Evolutionary conservation across 768 basidiomycete species (phyloP).

Genomic region (Trametes cinnabarina): DNA sequence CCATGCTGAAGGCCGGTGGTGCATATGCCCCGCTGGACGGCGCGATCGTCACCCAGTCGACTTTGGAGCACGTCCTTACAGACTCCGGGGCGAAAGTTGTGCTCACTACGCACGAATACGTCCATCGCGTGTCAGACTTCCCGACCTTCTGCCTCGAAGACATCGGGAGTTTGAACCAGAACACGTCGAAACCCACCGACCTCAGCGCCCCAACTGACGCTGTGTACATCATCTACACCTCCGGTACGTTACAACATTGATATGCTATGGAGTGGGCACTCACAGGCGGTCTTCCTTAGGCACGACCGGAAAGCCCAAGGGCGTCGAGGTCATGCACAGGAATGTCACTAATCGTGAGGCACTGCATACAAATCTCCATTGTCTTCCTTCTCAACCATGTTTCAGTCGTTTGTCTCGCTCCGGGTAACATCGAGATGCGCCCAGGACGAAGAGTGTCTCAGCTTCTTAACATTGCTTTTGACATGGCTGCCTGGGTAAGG

Average conservation of each 20-base stretch:
- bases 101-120: conserved; percentile 37
- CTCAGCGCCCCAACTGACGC: conserved; percentile 37
- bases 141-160: conserved; percentile 28
- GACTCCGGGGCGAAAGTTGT: conserved; percentile 46
- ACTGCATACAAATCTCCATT: background rate
- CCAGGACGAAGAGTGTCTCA: conserved; percentile 57
- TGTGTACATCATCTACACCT: conserved; percentile 62
- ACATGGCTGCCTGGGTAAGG: conserved; percentile 61
- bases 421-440: conserved; percentile 59
- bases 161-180: background rate
- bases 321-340: conserved; percentile 56
- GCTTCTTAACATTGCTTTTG: conserved; percentile 62
- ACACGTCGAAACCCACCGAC: conserved; percentile 36
- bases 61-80: conserved; percentile 48
- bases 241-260: conserved; percentile 38
- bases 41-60: conserved; percentile 53
- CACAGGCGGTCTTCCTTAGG: conserved; percentile 29
- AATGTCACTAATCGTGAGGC: conserved; percentile 58
- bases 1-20: conserved; percentile 55
- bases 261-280: background rate
- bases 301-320: conserved; percentile 59
- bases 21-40: conserved; percentile 62
- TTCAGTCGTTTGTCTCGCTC: conserved; percentile 42
- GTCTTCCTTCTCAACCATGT: background rate
- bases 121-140: conserved; percentile 18